These are phyloP conservation scores for Syzygium aqueum DNA, from an alignment of 345 rosid genomes.

Conservation along the genomic window DNA sequence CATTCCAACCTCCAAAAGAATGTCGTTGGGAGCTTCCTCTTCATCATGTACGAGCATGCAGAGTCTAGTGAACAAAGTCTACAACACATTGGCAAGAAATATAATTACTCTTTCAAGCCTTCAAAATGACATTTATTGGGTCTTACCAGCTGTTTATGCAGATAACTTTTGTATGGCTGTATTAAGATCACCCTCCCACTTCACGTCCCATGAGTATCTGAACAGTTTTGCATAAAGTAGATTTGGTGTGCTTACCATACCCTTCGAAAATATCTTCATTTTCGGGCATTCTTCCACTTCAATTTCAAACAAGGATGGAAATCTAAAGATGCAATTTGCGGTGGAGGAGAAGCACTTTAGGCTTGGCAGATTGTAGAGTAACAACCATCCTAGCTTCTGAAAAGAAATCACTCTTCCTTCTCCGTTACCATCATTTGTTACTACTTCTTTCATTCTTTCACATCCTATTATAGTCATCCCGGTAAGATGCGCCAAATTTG, in stretches of 20 bases:
- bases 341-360: background rate
- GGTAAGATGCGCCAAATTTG: background rate
- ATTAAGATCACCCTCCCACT: too few relatives aligned
- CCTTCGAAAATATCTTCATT: accelerated
- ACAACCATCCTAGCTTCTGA: accelerated
- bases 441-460: background rate
- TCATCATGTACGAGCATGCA: too few relatives aligned
- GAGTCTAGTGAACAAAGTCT: too few relatives aligned
- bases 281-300: background rate
- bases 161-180: accelerated
- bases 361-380: accelerated
- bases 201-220: accelerated
- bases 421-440: accelerated
- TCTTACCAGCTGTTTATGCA: background rate
- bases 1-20: too few relatives aligned
- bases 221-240: accelerated
- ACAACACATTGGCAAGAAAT: too few relatives aligned
- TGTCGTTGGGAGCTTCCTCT: too few relatives aligned
- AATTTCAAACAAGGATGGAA: accelerated
- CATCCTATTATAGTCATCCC: background rate
- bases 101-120: too few relatives aligned
- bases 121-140: too few relatives aligned
- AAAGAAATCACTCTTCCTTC: background rate
- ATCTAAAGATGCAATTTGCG: accelerated
- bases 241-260: background rate